A percentile compares a stretch with the other conserved stretches of the same genome.
phyloP scores from a whole-genome alignment of 495 filamentous ascomycete genomes.

The Hypoxylon subgilvum region DNA sequence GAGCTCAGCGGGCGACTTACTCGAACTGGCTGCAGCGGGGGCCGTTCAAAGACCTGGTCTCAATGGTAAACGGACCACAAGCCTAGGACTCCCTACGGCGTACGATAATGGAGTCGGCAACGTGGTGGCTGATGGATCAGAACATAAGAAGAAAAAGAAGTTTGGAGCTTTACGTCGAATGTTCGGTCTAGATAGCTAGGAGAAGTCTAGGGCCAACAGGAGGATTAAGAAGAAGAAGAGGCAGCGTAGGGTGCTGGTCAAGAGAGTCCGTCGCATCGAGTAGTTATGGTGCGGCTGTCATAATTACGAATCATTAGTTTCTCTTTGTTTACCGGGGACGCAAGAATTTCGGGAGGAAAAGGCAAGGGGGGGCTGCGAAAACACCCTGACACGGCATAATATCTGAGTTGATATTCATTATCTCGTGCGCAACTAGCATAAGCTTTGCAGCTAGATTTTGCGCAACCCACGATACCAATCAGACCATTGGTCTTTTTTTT shows the following conservation, averaged over 20 bases:
- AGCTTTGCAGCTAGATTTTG: constrained; percentile 30
- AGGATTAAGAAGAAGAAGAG: constrained; percentile 17
- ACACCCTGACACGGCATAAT: constrained; percentile 22
- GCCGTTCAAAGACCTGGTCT: constrained; percentile 13
- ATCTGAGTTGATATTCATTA: constrained; percentile 34
- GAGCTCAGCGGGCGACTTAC: constrained; percentile 42
- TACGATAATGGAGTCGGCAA: constrained; percentile 25
- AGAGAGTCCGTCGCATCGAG: constrained; percentile 14
- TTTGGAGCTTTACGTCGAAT: constrained; percentile 61
- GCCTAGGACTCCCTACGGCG: constrained; percentile 18
- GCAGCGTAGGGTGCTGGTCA: constrained; percentile 34
- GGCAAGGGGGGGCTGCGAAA: constrained; percentile 16
- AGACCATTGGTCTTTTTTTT: constrained; percentile 21
- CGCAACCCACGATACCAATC: constrained; percentile 24
- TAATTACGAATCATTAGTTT: constrained; percentile 17
- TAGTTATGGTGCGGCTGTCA: constrained; percentile 23
- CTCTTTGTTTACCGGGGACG: constrained; percentile 20
- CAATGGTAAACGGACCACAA: constrained; percentile 25
- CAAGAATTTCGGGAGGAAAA: constrained; percentile 24
- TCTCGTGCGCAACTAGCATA: constrained; percentile 23
- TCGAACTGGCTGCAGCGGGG: constrained; percentile 9
- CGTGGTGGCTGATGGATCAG: constrained; percentile 36
- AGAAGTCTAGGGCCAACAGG: constrained; percentile 2
- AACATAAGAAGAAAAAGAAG: constrained; percentile 65
- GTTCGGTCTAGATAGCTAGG: constrained; percentile 62